Percentiles rank a stretch among this genome's conserved stretches.
These are phyloP conservation scores for Rhytidiadelphus loreus DNA, from an alignment of 225 moss, liverwort and hornwort genomes.

Conservation along the genomic window DNA sequence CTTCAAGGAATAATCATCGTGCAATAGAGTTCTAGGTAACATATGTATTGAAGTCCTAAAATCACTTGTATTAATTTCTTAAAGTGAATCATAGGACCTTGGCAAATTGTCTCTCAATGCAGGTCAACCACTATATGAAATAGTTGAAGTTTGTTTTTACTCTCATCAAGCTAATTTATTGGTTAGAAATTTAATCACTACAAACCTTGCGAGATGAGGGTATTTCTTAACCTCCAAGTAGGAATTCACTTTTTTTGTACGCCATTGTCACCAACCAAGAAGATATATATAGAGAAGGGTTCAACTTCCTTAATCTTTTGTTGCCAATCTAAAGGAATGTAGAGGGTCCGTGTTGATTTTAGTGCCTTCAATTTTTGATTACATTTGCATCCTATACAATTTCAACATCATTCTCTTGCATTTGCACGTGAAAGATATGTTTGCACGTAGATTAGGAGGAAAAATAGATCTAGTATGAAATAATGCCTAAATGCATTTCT, in stretches of 20 bases:
- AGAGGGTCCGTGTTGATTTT: too few species aligned
- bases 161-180: not conserved
- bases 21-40: too few species aligned
- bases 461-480: fast-evolving
- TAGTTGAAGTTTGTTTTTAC: not conserved
- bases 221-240: not conserved
- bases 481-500: not conserved
- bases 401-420: not conserved
- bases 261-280: not conserved
- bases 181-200: not conserved
- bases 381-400: not conserved
- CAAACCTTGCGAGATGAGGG: not conserved
- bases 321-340: not conserved
- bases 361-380: not conserved
- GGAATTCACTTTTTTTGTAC: not conserved
- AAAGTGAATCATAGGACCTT: too few species aligned
- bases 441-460: not conserved
- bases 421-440: not conserved
- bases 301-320: too few species aligned
- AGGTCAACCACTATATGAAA: not conserved
- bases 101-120: too few species aligned
- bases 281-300: too few species aligned
- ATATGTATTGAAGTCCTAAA: too few species aligned
- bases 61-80: too few species aligned
- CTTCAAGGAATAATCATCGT: too few species aligned